Evolutionary conservation across 1,284 basidiomycete species (phyloP).

Genomic region (Mycena citricolor): DNA sequence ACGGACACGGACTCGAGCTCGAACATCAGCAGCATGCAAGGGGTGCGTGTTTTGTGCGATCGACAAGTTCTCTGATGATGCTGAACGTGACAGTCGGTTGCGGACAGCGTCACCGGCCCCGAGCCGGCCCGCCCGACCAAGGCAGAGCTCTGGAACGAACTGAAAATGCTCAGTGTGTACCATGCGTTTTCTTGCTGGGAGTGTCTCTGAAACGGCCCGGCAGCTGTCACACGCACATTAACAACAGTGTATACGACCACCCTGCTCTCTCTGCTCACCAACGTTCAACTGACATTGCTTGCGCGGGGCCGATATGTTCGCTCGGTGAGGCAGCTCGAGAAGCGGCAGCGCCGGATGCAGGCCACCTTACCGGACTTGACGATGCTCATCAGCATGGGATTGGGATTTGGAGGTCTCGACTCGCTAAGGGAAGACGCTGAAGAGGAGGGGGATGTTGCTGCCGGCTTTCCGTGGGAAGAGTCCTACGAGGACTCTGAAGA

Average conservation of each 20-base stretch:
- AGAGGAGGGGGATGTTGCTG: constrained; percentile 25
- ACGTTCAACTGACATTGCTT: constrained; percentile 80
- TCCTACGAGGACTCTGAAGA: constrained; percentile 65
- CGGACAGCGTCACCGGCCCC: constrained; percentile 30
- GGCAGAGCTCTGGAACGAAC: constrained; percentile 79
- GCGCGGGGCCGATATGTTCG: constrained; percentile 81
- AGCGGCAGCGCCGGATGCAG: constrained; percentile 58
- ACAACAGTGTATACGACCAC: constrained; percentile 82
- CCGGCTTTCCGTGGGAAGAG: constrained; percentile 21
- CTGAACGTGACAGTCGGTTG: constrained; percentile 28
- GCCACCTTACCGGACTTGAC: constrained; percentile 41
- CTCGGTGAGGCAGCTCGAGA: constrained; percentile 64
- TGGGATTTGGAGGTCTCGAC: constrained; percentile 15
- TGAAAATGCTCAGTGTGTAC: constrained; percentile 74
- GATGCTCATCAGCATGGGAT: constrained; percentile 32
- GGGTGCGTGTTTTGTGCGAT: constrained; percentile 24
- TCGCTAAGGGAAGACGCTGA: constrained; percentile 28
- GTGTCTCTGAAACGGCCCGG: background rate
- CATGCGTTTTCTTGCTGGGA: constrained; percentile 10
- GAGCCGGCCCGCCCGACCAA: constrained; percentile 44
- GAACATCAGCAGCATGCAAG: constrained; percentile 17
- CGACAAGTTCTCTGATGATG: background rate
- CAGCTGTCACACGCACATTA: constrained; percentile 84
- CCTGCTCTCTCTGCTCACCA: constrained; percentile 78
- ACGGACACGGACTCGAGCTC: constrained; percentile 27